Evolutionary conservation across 129 eudicot species (phyloP).

Genomic region (Saussurea involucrata): DNA sequence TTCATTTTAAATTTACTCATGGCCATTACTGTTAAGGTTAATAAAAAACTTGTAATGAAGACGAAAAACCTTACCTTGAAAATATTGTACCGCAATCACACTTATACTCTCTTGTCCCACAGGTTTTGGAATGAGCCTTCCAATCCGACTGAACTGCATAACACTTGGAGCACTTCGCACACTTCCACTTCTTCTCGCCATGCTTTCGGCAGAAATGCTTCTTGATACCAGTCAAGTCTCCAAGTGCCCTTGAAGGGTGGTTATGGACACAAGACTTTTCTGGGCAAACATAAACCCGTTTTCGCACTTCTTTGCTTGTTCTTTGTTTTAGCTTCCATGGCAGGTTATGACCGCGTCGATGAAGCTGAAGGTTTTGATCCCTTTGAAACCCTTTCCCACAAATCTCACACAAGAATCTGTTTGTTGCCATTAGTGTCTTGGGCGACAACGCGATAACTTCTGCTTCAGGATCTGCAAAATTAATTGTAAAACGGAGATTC

Average conservation of each 20-base stretch:
- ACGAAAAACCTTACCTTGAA: conserved; percentile 50
- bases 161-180: conserved; percentile 82
- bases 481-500: not conserved
- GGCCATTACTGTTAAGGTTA: no score
- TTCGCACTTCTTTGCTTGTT: conserved; percentile 69
- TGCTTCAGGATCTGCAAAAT: conserved; percentile 78
- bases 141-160: conserved; percentile 97
- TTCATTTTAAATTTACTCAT: not conserved
- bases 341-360: conserved; percentile 84
- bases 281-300: conserved; percentile 92
- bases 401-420: conserved; percentile 90
- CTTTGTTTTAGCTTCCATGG: conserved; percentile 99
- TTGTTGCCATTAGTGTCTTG: conserved; percentile 93
- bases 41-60: not conserved
- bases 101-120: conserved; percentile 91
- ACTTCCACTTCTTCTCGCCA: conserved; percentile 99
- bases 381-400: conserved; percentile 98
- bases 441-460: conserved; percentile 93
- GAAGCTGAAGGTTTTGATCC: conserved; percentile 94
- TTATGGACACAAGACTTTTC: conserved; percentile 88
- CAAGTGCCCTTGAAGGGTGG: conserved; percentile 91
- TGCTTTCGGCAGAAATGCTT: conserved; percentile 89
- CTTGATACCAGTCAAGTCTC: conserved; percentile 92
- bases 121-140: conserved; percentile 94
- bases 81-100: conserved; percentile 92